These are phyloP conservation scores for Aspergillus alliaceus DNA, from an alignment of 2,329 filamentous ascomycete genomes.

Conservation along the genomic window DNA sequence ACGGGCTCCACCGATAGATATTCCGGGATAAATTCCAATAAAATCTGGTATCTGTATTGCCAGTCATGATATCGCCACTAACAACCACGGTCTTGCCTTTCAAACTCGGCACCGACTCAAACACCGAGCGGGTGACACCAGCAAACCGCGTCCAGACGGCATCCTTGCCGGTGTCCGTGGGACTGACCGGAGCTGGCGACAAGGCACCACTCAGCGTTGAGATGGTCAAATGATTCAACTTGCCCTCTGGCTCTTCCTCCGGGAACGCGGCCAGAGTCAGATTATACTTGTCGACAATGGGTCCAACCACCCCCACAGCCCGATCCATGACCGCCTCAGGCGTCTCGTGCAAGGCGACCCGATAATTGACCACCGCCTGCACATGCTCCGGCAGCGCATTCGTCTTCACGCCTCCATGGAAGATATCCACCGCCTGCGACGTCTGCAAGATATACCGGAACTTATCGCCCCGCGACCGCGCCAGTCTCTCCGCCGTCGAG, in stretches of 20 bases:
- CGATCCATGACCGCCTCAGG: slow-evolving; percentile 49
- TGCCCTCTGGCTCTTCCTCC: slow-evolving; percentile 15
- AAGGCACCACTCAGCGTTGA: slow-evolving; percentile 29
- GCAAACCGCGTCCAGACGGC: slow-evolving; percentile 39
- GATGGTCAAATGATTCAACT: slow-evolving; percentile 29
- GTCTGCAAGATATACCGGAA: slow-evolving; percentile 58
- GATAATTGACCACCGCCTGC: slow-evolving; percentile 56
- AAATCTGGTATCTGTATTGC: slow-evolving; percentile 55
- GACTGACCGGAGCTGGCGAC: slow-evolving; percentile 34
- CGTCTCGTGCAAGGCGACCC: slow-evolving; percentile 56
- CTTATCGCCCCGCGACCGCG: slow-evolving; percentile 38
- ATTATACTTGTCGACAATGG: slow-evolving; percentile 51
- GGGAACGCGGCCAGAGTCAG: slow-evolving; percentile 52
- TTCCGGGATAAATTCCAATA: slow-evolving; percentile 55
- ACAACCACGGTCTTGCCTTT: slow-evolving; percentile 41
- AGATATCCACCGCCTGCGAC: slow-evolving; percentile 56
- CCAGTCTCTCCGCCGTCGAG: slow-evolving; percentile 38
- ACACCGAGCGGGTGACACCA: slow-evolving; percentile 41
- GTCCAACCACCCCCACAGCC: slow-evolving; percentile 47
- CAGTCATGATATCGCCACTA: slow-evolving; percentile 51
- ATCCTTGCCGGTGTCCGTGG: slow-evolving; percentile 30
- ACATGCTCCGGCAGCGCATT: slow-evolving; percentile 60
- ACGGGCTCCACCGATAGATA: slow-evolving; percentile 54
- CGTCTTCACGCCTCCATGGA: slow-evolving; percentile 57
- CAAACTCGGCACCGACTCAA: slow-evolving; percentile 34